Percentiles rank a stretch among this genome's conserved stretches.
Evolutionary conservation across 164 flowering plant species (phyloP).

Genomic region (Echeveria elegans): DNA sequence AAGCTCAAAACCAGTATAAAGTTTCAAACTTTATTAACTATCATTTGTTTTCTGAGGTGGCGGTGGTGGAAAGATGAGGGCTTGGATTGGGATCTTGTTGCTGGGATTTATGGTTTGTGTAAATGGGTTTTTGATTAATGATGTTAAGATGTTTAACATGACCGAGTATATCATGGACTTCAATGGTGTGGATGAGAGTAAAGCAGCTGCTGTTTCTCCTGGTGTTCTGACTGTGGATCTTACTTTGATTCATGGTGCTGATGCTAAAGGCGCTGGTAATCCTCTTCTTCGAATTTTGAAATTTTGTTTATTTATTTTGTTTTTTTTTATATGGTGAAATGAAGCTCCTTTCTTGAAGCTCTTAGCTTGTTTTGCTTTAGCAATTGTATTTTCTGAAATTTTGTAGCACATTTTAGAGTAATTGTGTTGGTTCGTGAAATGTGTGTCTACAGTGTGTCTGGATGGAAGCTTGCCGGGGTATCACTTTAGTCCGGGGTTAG

Average conservation of each 20-base stretch:
- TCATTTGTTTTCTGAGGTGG: background rate
- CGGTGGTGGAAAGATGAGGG: background rate
- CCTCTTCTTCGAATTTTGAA: background rate
- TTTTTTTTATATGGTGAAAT: background rate
- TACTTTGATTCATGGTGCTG: slow-evolving; percentile 2
- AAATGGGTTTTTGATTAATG: slow-evolving; percentile 6
- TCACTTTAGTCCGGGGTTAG: slow-evolving; percentile 66
- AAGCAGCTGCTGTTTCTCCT: slow-evolving; percentile 3
- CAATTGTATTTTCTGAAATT: background rate
- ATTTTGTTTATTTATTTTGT: too few species aligned
- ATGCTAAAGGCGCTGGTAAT: slow-evolving; percentile 5
- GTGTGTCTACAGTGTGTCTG: slow-evolving; percentile 52
- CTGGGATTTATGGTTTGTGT: background rate
- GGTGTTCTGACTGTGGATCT: slow-evolving; percentile 6
- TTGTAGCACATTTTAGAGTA: background rate
- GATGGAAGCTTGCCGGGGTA: slow-evolving; percentile 91
- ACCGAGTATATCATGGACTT: slow-evolving; percentile 3
- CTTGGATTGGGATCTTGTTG: slow-evolving; percentile 4
- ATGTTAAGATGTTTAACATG: background rate
- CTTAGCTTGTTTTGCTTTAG: background rate
- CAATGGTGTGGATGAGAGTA: background rate
- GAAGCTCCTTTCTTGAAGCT: background rate
- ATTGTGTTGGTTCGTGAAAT: slow-evolving; percentile 1
- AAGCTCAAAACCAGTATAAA: background rate
- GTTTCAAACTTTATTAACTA: slow-evolving; percentile 19